Percentiles rank a stretch among this genome's conserved stretches.
Evolutionary conservation across 2,329 filamentous ascomycete genomes (phyloP).

Genomic region (Botrytis deweyae): DNA sequence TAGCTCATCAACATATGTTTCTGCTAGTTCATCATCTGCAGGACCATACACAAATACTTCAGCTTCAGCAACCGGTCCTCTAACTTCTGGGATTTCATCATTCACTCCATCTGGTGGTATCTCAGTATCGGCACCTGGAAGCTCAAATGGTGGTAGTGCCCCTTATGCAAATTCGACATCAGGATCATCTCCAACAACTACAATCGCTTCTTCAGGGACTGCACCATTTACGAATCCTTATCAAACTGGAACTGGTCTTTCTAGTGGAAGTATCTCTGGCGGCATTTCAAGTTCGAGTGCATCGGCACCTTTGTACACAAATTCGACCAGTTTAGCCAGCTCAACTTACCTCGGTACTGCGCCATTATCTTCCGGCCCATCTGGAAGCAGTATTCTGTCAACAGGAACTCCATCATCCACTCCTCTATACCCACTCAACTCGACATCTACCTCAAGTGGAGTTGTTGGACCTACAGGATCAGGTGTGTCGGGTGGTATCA

Average conservation of each 20-base stretch:
- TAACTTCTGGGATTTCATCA: slow-evolving; percentile 10
- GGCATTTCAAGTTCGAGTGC: not conserved
- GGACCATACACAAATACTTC: slow-evolving; percentile 8
- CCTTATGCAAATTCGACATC: slow-evolving; percentile 17
- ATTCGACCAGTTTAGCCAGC: slow-evolving; percentile 2
- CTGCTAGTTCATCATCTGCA: slow-evolving; percentile 13
- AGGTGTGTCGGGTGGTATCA: slow-evolving; percentile 9
- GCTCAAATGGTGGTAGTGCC: not conserved
- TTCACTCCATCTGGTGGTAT: not conserved
- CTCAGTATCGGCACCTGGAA: slow-evolving; percentile 5
- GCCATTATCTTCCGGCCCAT: slow-evolving; percentile 11
- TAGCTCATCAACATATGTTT: not conserved
- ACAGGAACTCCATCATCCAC: slow-evolving; percentile 7
- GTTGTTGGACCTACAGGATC: not conserved
- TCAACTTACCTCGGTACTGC: slow-evolving; percentile 12
- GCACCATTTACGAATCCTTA: slow-evolving; percentile 9
- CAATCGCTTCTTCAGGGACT: not conserved
- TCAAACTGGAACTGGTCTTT: slow-evolving; percentile 5
- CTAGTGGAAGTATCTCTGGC: slow-evolving; percentile 16
- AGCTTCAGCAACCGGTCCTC: slow-evolving; percentile 7
- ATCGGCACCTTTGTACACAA: slow-evolving; percentile 16
- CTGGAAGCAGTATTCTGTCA: slow-evolving; percentile 8
- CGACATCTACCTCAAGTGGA: slow-evolving; percentile 1
- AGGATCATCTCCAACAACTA: not conserved
- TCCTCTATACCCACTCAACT: slow-evolving; percentile 10